Percentiles rank a stretch among this genome's conserved stretches.
phyloP scores from a whole-genome alignment of 257 asterid species.

The Paraleonurus japonicus region DNA sequence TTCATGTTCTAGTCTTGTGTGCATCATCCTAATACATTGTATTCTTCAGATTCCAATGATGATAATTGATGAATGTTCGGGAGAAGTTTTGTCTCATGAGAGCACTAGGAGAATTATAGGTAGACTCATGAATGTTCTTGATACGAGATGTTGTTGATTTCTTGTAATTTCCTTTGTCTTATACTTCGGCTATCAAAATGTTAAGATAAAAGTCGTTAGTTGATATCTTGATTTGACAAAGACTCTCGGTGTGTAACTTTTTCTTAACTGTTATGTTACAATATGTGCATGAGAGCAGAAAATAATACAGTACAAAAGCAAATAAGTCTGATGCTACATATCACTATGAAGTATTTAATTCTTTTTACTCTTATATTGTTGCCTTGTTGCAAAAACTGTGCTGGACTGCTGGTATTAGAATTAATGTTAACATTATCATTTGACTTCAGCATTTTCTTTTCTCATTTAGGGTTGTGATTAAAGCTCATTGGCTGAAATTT shows the following conservation, averaged over 20 bases:
- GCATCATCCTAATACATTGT: slow-evolving; percentile 55
- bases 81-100: slow-evolving; percentile 43
- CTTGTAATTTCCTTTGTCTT: slow-evolving; percentile 17
- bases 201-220: slow-evolving; percentile 1
- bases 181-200: slow-evolving; percentile 17
- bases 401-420: not conserved
- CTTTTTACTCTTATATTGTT: not conserved
- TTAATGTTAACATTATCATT: not conserved
- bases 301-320: not conserved
- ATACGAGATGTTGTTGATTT: slow-evolving; percentile 13
- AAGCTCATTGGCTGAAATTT: slow-evolving; percentile 41
- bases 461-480: slow-evolving; percentile 33
- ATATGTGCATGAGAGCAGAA: not conserved
- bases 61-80: slow-evolving; percentile 66
- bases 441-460: not conserved
- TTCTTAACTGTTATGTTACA: not conserved
- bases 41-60: slow-evolving; percentile 74
- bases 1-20: slow-evolving; percentile 32
- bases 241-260: slow-evolving; percentile 25
- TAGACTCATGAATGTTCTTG: slow-evolving; percentile 41
- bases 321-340: not conserved
- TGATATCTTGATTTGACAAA: slow-evolving; percentile 8
- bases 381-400: not conserved
- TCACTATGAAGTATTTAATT: not conserved
- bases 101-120: slow-evolving; percentile 48